Percentiles rank a stretch among this genome's conserved stretches.
Conservation (phyloP, 2,329 filamentous ascomycete genomes). For the Sphaerulina populicola region DNA sequence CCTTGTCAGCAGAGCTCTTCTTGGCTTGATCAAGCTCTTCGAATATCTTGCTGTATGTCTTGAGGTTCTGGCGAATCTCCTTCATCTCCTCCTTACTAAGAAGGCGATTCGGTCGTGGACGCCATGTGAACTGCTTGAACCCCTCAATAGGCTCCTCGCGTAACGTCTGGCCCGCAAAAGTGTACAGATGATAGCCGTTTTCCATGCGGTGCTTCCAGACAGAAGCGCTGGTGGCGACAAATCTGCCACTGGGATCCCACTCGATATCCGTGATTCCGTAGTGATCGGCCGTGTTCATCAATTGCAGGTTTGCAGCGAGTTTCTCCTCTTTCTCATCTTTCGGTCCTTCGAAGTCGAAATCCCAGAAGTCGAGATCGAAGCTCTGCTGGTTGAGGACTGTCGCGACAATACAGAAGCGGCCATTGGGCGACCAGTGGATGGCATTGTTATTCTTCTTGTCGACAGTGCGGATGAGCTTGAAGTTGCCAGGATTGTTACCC, state of each 20-base stretch:
- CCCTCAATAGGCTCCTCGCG: conserved; percentile 89
- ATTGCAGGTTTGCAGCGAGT: conserved; percentile 83
- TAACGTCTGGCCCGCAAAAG: conserved; percentile 83
- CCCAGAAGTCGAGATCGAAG: conserved; percentile 95
- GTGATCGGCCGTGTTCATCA: conserved; percentile 90
- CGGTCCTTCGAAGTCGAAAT: conserved; percentile 96
- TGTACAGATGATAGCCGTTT: conserved; percentile 97
- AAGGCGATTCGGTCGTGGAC: conserved; percentile 81
- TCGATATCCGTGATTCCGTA: conserved; percentile 97
- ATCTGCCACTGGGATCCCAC: conserved; percentile 94
- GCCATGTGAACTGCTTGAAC: conserved; percentile 97
- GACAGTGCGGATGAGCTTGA: conserved; percentile 87
- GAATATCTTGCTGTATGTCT: conserved; percentile 90
- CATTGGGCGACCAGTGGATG: conserved; percentile 97
- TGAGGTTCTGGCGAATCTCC: conserved; percentile 93
- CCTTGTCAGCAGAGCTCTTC: conserved; percentile 85
- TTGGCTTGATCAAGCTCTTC: conserved; percentile 92
- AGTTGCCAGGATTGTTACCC: conserved; percentile 73
- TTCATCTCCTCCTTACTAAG: conserved; percentile 96
- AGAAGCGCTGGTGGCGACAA: conserved; percentile 85
- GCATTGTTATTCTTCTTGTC: conserved; percentile 99
- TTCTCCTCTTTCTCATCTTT: conserved; percentile 84
- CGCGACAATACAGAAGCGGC: conserved; percentile 88
- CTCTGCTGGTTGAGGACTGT: conserved; percentile 88
- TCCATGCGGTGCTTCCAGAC: conserved; percentile 99